Percentiles rank a stretch among this genome's conserved stretches.
Evolutionary conservation across 495 filamentous ascomycete genomes (phyloP).

Genomic region (Xylaria grammica): DNA sequence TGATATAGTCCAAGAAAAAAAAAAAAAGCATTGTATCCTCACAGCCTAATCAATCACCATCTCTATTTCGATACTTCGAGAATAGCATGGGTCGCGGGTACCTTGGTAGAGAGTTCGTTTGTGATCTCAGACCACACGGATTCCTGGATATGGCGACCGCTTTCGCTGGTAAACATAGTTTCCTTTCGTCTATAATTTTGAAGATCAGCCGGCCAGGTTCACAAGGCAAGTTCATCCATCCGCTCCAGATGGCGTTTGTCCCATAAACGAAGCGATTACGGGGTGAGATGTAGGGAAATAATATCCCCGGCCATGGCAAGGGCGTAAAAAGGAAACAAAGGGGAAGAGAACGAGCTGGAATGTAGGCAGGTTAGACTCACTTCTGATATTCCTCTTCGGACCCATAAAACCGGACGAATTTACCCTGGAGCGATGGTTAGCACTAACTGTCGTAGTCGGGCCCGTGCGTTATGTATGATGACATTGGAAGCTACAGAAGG

Average conservation of each 20-base stretch:
- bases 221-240: too few species aligned
- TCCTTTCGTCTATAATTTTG: constrained; percentile 20
- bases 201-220: not conserved
- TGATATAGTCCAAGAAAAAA: not conserved
- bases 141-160: constrained; percentile 45
- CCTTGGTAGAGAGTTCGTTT: constrained; percentile 26
- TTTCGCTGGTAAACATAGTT: constrained; percentile 33
- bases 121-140: constrained; percentile 46
- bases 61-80: constrained; percentile 2
- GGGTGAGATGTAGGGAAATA: not conserved
- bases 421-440: constrained; percentile 26
- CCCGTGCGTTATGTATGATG: not conserved
- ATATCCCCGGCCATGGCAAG: not conserved
- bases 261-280: not conserved
- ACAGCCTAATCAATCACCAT: not conserved
- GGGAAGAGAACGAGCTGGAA: not conserved
- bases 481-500: not conserved
- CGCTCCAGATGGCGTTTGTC: too few species aligned
- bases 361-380: constrained; percentile 17
- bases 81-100: constrained; percentile 21
- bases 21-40: not conserved
- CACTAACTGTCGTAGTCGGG: not conserved
- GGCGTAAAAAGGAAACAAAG: not conserved
- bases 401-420: constrained; percentile 33
- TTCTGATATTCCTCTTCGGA: constrained; percentile 29